Conservation (phyloP, 108 stramenopile genomes). For the Pseudonitzschia delicatissima region DNA sequence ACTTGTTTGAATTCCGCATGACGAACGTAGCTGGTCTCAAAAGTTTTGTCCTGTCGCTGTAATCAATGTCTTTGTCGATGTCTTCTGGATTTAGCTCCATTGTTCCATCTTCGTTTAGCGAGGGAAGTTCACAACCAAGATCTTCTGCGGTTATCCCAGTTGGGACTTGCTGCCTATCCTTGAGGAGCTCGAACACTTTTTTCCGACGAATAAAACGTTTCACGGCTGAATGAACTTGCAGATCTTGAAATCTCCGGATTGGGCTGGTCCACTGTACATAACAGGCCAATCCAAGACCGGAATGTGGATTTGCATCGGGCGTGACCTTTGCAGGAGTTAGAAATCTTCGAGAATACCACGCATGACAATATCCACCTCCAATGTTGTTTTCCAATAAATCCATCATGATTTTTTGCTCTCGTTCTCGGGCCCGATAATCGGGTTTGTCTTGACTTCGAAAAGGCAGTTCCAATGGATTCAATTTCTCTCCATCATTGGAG, state of each 20-base stretch:
- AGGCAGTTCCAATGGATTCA: constrained; percentile 51
- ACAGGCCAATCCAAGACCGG: constrained; percentile 70
- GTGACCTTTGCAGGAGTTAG: constrained; percentile 56
- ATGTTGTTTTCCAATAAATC: constrained; percentile 49
- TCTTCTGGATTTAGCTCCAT: background rate
- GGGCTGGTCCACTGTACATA: constrained; percentile 85
- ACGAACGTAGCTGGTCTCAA: constrained; percentile 50
- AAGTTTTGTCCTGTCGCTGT: constrained; percentile 44
- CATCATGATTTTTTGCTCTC: constrained; percentile 44
- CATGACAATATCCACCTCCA: constrained; percentile 65
- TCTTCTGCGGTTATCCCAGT: constrained; percentile 35
- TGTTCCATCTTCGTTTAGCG: constrained; percentile 4
- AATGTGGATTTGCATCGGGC: constrained; percentile 49
- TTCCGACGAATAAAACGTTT: constrained; percentile 75
- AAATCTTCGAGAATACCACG: constrained; percentile 79
- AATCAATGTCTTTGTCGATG: constrained; percentile 55
- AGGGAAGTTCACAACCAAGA: constrained; percentile 48
- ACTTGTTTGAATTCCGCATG: constrained; percentile 57
- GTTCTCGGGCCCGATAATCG: constrained; percentile 41
- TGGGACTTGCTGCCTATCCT: constrained; percentile 43
- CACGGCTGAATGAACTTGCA: constrained; percentile 57
- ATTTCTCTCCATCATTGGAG: constrained; percentile 1
- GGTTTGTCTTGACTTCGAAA: constrained; percentile 63
- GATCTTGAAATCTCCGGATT: constrained; percentile 58
- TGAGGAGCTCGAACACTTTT: constrained; percentile 46